phyloP scores from a whole-genome alignment of 169 alveolate genomes.

The Cryptosporidium tyzzeri region DNA sequence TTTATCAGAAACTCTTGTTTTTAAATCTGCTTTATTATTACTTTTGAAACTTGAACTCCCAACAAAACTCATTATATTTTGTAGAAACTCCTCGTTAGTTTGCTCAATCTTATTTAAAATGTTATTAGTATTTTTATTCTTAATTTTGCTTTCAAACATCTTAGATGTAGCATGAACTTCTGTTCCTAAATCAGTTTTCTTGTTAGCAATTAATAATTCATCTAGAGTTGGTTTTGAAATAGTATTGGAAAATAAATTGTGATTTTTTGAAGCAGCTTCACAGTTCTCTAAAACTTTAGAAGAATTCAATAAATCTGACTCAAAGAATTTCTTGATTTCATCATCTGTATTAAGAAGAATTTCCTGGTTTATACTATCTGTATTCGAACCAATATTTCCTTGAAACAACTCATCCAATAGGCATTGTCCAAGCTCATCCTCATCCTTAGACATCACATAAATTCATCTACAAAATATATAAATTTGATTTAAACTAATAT shows the following conservation, averaged over 20 bases:
- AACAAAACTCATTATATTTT: neutral
- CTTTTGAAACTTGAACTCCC: neutral
- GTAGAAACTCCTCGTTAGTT: neutral
- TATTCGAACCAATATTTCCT: neutral
- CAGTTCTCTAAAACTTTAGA: neutral
- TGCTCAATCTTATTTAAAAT: neutral
- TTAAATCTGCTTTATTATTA: neutral
- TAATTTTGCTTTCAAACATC: neutral
- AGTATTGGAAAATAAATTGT: neutral
- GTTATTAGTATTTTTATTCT: neutral
- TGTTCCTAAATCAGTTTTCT: neutral
- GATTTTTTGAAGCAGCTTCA: neutral
- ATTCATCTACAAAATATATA: neutral
- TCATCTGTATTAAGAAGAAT: slow-evolving; percentile 5
- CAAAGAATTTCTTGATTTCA: slow-evolving; percentile 22
- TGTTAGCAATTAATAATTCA: neutral
- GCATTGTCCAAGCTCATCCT: slow-evolving; percentile 2
- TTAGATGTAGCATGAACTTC: neutral
- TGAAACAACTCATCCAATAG: slow-evolving; percentile 2
- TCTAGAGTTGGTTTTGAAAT: neutral
- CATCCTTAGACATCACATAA: slow-evolving; percentile 26
- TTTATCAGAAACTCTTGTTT: neutral
- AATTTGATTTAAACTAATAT: neutral
- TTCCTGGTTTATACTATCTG: neutral
- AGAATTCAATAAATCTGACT: neutral